Evolutionary conservation across 1,284 basidiomycete genomes (phyloP), one percentile per base, ranked within the genome.

Genomic region (Wallemia hederae): DNA sequence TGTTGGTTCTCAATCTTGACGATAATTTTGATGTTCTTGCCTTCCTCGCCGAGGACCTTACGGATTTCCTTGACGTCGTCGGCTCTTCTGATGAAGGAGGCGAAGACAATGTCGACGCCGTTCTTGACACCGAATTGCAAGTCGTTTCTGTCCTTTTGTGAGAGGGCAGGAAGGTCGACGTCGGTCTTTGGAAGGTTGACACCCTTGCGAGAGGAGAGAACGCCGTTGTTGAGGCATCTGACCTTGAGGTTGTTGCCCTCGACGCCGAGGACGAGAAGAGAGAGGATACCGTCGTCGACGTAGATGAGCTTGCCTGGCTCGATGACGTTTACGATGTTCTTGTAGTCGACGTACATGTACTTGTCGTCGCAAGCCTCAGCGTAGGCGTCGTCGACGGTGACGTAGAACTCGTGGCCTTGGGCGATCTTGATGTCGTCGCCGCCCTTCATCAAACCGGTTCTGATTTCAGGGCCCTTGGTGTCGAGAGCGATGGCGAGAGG

Each of bases 391-490:
- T 98, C 89, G 58, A 84, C 88, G 61, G 88, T 81, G 68, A 99
- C 77, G 67, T 77, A 82, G 75, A 99, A 94, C 72, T 96, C 90
- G 71, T 98, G 91, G 24, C 91, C 92, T 66, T 87, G 87, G 64
- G 77, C 66, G 71, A 99, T 83, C 66, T 83, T 78, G 68, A 86
- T 86, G 69, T 99, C 94, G 66, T 77, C 75, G 69, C 80, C 79
- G 70, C 88, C 80, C 71, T 77, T 80, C 78, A 94, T 98, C 69
- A 91, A 69, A 66, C 94, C 94, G 58, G 94, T 98, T 67, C 94
- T 83, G 76, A 99, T 99, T 75, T 98, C 94, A 39, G 94, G 94
- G 60, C 94, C 94, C 85, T 98, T 98, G 65, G 94, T 98, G 74
- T 99, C 94, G 61, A 99, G 77, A 67, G 94, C 94, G 69, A 99